Base-by-base conservation (phyloP, 2,329 filamentous ascomycete species). In the Incumbomyces lentus region DNA sequence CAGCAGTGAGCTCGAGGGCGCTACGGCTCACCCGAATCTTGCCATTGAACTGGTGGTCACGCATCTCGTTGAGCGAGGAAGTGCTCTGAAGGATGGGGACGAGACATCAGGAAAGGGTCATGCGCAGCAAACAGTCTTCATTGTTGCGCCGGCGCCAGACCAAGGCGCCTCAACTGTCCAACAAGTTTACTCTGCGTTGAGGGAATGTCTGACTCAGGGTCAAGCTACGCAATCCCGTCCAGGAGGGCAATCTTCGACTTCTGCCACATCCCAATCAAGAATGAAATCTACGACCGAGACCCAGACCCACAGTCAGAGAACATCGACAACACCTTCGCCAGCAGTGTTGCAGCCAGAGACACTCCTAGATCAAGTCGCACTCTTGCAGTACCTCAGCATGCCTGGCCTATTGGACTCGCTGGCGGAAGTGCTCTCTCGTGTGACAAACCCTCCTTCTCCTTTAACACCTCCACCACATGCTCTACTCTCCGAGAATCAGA, bases 361-460 rank as follows among this genome's bases (percentile, higher is more conserved):
- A 14, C 44, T 55, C 26, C 47, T 55, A 17, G 47, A 49, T n/a
- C 2, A 44, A 16, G 49, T 52, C 7, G 43, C 42, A 10, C 29
- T 54, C 7, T 33, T 55, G n/a, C 53, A 52, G 35, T 54, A 52
- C 42, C 53, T 55, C 33, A 49, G 52, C 33, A 35, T 51, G 5
- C 34, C 49, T 6, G 53, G 53, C 19, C 46, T 55, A 2, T 34
- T 36, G 19, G 49, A 53, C 18, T 41, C 44, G 17, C 40, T 55
- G 6, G 40, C 33, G n/a, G 53, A 55, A 36, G 40, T 52, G 22
- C 22, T 26, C 22, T 26, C 22, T 26, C 22, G 22, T 8, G 22
- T 26, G 22, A 26, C n/a, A n/a, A n/a, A n/a, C n/a, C n/a, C n/a
- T n/a, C n/a, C n/a, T n/a, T n/a, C n/a, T n/a, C n/a, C 22, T 26